Evolutionary conservation across 2,329 filamentous ascomycete species (phyloP).

Genomic region (Herpotrichia juniperi): DNA sequence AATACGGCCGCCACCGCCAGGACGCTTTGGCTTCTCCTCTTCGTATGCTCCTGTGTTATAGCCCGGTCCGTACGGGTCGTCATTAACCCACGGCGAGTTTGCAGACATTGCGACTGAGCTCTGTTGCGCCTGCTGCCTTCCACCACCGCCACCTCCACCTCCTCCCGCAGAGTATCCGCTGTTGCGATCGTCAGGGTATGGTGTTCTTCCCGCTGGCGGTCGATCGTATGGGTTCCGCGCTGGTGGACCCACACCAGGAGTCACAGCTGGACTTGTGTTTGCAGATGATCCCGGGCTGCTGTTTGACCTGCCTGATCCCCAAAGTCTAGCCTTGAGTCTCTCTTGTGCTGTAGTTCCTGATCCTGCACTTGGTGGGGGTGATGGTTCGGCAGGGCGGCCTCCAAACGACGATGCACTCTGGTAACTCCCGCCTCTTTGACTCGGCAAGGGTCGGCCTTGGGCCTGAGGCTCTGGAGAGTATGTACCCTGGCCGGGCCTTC

Average conservation of each 20-base stretch:
- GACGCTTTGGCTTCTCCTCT: constrained; percentile 22
- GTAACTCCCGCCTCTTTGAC: constrained; percentile 76
- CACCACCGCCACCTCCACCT: constrained; percentile 29
- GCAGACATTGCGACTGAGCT: constrained; percentile 33
- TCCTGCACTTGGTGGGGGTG: constrained; percentile 47
- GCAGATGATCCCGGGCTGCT: constrained; percentile 48
- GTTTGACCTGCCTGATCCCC: constrained; percentile 67
- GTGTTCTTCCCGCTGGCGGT: constrained; percentile 22
- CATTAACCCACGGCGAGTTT: constrained; percentile 40
- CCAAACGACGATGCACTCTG: constrained; percentile 59
- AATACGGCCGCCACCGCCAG: constrained; percentile 36
- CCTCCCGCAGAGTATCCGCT: constrained; percentile 30
- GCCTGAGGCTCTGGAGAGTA: constrained; percentile 38
- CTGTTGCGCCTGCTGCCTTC: constrained; percentile 36
- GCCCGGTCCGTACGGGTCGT: constrained; percentile 37
- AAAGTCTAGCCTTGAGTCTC: constrained; percentile 78
- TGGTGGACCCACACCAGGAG: constrained; percentile 11
- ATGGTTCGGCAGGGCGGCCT: constrained; percentile 35
- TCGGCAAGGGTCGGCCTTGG: constrained; percentile 68
- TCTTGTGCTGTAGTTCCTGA: constrained; percentile 73
- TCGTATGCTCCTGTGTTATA: constrained; percentile 22
- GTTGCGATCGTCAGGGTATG: constrained; percentile 41
- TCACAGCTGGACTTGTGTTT: constrained; percentile 16
- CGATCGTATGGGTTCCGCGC: constrained; percentile 37
- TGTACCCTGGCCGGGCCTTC: constrained; percentile 36